Conservation (phyloP, 768 basidiomycete genomes). For the Mrakia blollopis region DNA sequence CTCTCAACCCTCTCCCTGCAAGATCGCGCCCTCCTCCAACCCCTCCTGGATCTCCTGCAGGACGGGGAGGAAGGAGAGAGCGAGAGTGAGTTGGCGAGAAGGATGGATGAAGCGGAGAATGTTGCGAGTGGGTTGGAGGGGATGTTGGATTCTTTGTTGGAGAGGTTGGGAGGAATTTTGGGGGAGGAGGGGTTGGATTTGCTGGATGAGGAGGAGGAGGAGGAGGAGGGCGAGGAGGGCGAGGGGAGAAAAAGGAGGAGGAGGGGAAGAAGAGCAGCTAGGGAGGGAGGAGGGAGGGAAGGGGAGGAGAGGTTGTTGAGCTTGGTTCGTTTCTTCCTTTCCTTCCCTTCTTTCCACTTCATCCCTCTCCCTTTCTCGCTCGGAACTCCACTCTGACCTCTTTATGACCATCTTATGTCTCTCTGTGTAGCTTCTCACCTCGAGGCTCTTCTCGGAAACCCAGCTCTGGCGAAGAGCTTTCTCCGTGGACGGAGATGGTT, state of each 20-base stretch:
- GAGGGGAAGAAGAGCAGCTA: background rate
- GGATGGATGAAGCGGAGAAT: slow-evolving; percentile 24
- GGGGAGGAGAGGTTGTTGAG: background rate
- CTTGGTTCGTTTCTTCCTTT: too few species aligned
- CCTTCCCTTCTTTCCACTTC: too few species aligned
- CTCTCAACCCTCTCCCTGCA: slow-evolving; percentile 15
- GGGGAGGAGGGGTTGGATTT: slow-evolving; percentile 5
- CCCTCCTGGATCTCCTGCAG: slow-evolving; percentile 24
- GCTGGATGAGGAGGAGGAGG: slow-evolving; percentile 26
- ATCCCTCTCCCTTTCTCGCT: too few species aligned
- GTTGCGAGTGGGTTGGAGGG: slow-evolving; percentile 24
- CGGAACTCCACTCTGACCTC: too few species aligned
- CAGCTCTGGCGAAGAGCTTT: too few species aligned
- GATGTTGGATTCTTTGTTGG: slow-evolving; percentile 23
- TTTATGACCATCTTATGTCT: too few species aligned
- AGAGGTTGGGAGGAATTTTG: slow-evolving; percentile 9
- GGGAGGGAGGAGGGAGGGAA: background rate
- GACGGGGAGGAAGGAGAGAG: slow-evolving; percentile 35
- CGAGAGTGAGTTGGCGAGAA: slow-evolving; percentile 31
- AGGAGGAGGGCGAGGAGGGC: slow-evolving; percentile 34
- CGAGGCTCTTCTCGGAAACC: too few species aligned
- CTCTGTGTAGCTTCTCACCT: too few species aligned
- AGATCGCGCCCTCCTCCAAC: slow-evolving; percentile 22
- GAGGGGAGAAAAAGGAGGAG: background rate
- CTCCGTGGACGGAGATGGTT: too few species aligned